A percentile compares a stretch with the other conserved stretches of the same genome.
phyloP scores from a whole-genome alignment of 768 basidiomycete genomes.

The Kwoniella sp. region DNA sequence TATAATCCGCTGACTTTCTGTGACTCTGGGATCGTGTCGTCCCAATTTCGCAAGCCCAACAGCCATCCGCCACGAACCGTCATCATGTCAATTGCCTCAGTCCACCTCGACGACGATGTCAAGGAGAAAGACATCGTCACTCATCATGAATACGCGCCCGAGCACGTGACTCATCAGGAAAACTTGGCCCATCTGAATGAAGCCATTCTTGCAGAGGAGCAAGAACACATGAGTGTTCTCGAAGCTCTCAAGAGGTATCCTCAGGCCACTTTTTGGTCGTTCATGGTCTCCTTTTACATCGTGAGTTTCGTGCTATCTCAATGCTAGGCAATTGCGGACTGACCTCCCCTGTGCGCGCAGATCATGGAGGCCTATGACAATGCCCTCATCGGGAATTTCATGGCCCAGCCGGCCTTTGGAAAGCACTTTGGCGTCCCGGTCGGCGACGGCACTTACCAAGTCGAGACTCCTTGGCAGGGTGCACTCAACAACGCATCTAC shows the following conservation, averaged over 20 bases:
- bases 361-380: not conserved
- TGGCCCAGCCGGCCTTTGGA: not conserved
- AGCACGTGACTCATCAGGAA: not conserved
- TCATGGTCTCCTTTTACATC: not conserved
- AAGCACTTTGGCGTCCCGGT: not conserved
- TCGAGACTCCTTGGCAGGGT: constrained; percentile 18
- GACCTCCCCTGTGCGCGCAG: not conserved
- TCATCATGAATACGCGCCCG: not conserved
- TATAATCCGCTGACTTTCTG: too few species aligned
- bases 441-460: constrained; percentile 21
- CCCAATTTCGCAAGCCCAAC: too few species aligned
- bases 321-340: too few species aligned
- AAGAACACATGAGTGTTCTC: constrained; percentile 6
- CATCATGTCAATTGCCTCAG: constrained; percentile 1
- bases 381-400: not conserved
- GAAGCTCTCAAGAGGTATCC: not conserved
- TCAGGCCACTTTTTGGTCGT: not conserved
- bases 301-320: too few species aligned
- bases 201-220: constrained; percentile 1
- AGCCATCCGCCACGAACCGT: not conserved
- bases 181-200: constrained; percentile 6
- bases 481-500: constrained; percentile 15
- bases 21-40: not conserved
- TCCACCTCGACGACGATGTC: not conserved
- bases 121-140: constrained; percentile 4